A percentile compares a stretch with the other conserved stretches of the same genome.
Conservation (phyloP, 306 rosid genomes). For the Malus sieversii region DNA sequence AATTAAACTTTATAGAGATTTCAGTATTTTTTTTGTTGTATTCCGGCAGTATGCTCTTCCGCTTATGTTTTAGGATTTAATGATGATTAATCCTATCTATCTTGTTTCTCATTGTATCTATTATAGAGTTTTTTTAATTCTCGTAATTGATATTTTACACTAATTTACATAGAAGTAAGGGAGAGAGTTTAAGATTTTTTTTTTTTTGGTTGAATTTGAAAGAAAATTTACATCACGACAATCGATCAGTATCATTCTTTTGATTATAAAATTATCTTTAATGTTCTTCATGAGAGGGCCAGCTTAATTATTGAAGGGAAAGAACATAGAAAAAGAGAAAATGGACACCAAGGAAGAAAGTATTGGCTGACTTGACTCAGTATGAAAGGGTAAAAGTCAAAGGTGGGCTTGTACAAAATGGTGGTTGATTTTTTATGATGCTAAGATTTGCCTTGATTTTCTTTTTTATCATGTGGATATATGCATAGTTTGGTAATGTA, state of each 20-base stretch:
- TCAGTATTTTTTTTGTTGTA: too few relatives aligned
- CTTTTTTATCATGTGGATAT: background rate
- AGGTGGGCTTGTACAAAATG: conserved; percentile 17
- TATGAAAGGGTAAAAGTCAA: conserved; percentile 34
- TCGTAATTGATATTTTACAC: background rate
- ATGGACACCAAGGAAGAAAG: background rate
- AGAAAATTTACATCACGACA: too few relatives aligned
- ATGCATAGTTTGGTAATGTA: too few relatives aligned
- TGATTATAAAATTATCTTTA: background rate
- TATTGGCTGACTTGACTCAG: conserved; percentile 16
- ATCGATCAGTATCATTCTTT: background rate
- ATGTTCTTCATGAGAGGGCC: background rate
- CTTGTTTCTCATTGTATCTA: too few relatives aligned
- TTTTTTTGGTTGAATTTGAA: too few relatives aligned
- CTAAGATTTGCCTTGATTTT: conserved; percentile 5
- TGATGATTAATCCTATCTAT: background rate
- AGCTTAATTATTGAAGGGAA: background rate
- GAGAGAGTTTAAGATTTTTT: background rate
- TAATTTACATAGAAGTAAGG: background rate
- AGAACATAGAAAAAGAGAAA: background rate
- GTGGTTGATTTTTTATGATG: conserved; percentile 23
- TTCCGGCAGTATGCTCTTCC: too few relatives aligned
- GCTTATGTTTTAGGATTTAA: too few relatives aligned
- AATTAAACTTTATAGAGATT: too few relatives aligned
- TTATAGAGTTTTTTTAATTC: too few relatives aligned